Evolutionary conservation across 805 yeast genomes (phyloP), one percentile per base, ranked within the genome.

Genomic region (Jamesozyma rosinii): DNA sequence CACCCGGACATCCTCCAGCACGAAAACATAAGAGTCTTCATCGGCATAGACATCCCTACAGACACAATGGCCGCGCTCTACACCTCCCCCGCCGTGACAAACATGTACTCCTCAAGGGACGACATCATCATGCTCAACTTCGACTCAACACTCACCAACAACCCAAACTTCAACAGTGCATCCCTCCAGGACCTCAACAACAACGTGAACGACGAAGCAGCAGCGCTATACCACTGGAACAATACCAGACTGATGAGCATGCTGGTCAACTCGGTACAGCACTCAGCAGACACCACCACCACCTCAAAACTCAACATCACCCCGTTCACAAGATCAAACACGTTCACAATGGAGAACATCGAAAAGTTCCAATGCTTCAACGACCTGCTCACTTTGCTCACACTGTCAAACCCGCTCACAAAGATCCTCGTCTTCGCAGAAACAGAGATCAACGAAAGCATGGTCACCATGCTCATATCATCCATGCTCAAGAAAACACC

Each of bases 11-110:
- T 69, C 41, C 49, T 74, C 9, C 42, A 46, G 17, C 50, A 55
- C n/a, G 58, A 68, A 43, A 69, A 70, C 46, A 67, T 74, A 47
- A 62, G 57, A 43, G 64, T 61, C 44, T 57, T 69, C 38, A 54
- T 69, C 22, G 64, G 68, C 17, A 48, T 66, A 1, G 59, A 57
- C 21, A 44, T 68, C 18, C 62, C 69, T 6, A 58, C 66, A 1
- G 57, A 55, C 29, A 54, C 60, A 32, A 55, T 64, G 37, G 59
- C 64, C 29, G 57, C 59, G 33, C 55, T 54, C 18, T 47, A 47
- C 37, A 40, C 30, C 26, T 29, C 33, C 13, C 24, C 32, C 5
- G 14, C 19, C 1, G 37, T 41, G 5, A 6, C 30, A 10, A 17
- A 17, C 6, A 17, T 43, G 17, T 43, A 43, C 21, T 32, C 48